These are phyloP conservation scores for Mesembryanthemum crystallinum DNA, from an alignment of 148 eudicot genomes.

Conservation along the genomic window DNA sequence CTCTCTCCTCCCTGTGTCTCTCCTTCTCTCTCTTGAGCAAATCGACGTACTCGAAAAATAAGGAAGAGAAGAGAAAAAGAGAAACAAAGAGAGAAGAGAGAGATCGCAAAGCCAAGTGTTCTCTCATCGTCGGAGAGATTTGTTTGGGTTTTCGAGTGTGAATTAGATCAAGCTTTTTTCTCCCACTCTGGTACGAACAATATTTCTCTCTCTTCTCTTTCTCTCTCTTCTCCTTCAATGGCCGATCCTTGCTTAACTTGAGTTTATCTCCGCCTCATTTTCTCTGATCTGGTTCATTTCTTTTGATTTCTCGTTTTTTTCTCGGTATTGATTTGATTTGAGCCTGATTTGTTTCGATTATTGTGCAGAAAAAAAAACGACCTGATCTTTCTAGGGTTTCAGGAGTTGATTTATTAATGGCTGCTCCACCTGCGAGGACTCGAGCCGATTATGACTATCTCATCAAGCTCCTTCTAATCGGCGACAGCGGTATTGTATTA, in stretches of 20 bases:
- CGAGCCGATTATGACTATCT: constrained; percentile 95
- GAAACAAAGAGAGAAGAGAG: neutral
- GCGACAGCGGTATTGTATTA: constrained; percentile 70
- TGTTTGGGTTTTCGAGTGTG: neutral
- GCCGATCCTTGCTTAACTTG: constrained; percentile 15
- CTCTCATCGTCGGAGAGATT: constrained; percentile 1
- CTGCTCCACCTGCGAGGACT: constrained; percentile 93
- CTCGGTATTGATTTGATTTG: neutral
- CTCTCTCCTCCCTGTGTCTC: neutral
- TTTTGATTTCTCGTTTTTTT: neutral
- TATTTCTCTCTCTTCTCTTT: neutral
- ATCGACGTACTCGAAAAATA: constrained; percentile 18
- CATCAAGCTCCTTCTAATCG: constrained; percentile 82
- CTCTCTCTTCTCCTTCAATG: neutral
- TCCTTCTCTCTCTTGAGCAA: constrained; percentile 10
- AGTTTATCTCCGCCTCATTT: neutral
- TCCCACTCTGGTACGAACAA: constrained; percentile 8
- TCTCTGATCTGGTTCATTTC: constrained; percentile 25
- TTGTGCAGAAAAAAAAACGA: constrained; percentile 4
- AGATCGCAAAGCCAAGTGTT: constrained; percentile 11
- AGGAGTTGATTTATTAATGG: constrained; percentile 47
- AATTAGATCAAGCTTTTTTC: neutral
- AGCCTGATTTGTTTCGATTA: constrained; percentile 10
- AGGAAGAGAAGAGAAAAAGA: neutral
- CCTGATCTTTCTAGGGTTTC: constrained; percentile 28